Conservation (phyloP, 495 filamentous ascomycete species). For the Aspergillus nidulans region DNA sequence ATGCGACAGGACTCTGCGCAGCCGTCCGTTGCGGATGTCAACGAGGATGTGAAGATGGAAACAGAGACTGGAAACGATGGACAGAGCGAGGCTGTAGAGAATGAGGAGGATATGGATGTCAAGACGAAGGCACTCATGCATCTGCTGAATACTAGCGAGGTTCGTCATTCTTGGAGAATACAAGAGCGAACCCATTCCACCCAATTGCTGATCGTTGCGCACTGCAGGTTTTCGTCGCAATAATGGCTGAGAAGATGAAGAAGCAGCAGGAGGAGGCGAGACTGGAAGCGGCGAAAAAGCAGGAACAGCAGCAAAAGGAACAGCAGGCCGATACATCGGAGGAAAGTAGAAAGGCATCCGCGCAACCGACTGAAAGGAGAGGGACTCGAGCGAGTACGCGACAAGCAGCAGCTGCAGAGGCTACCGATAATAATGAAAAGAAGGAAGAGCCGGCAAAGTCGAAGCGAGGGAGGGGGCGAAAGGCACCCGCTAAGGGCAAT, state of each 20-base stretch:
- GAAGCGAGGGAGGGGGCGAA: slow-evolving; percentile 29
- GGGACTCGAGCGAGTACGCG: slow-evolving; percentile 29
- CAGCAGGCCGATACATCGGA: background rate
- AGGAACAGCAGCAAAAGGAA: slow-evolving; percentile 25
- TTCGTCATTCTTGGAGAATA: slow-evolving; percentile 22
- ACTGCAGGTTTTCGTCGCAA: slow-evolving; percentile 42
- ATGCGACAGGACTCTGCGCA: slow-evolving; percentile 36
- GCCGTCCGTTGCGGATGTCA: slow-evolving; percentile 33
- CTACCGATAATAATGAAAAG: slow-evolving; percentile 16
- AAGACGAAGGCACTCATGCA: slow-evolving; percentile 42
- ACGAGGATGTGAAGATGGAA: slow-evolving; percentile 17
- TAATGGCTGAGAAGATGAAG: slow-evolving; percentile 61
- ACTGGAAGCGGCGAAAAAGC: slow-evolving; percentile 41
- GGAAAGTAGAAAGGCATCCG: slow-evolving; percentile 16
- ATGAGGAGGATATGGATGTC: slow-evolving; percentile 37
- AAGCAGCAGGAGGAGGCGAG: slow-evolving; percentile 56
- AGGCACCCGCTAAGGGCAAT: slow-evolving; percentile 26
- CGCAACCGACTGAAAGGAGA: slow-evolving; percentile 20
- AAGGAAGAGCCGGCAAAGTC: slow-evolving; percentile 12
- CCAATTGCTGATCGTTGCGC: background rate
- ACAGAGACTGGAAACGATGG: slow-evolving; percentile 5
- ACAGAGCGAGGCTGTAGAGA: slow-evolving; percentile 14
- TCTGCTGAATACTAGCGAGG: slow-evolving; percentile 48
- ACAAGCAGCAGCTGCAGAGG: slow-evolving; percentile 30
- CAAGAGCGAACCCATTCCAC: too few species aligned